phyloP scores from a whole-genome alignment of 2,329 filamentous ascomycete genomes.

The Remersonia thermophila region DNA sequence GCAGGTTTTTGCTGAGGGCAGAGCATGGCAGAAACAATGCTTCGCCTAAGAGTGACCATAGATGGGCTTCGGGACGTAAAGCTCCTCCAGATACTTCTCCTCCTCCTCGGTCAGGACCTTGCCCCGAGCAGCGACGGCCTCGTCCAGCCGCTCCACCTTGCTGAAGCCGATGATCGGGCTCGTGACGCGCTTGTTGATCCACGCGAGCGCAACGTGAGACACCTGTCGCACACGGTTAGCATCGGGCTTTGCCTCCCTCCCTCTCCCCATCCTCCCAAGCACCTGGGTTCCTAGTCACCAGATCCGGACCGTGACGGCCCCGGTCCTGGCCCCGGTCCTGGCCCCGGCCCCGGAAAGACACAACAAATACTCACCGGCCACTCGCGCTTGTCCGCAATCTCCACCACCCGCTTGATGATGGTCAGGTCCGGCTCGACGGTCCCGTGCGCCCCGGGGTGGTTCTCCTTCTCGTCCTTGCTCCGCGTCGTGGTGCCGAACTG shows the following conservation, averaged over 20 bases:
- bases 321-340: no score
- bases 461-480: constrained; percentile 24
- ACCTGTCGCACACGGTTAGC: constrained; percentile 30
- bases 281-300: no score
- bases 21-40: no score
- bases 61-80: constrained; percentile 42
- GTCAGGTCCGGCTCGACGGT: constrained; percentile 23
- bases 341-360: no score
- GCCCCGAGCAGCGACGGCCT: constrained; percentile 37
- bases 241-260: constrained; percentile 18
- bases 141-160: constrained; percentile 46
- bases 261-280: no score
- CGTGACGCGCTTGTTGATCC: constrained; percentile 41
- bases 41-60: constrained; percentile 22
- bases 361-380: constrained; percentile 17
- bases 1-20: no score
- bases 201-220: constrained; percentile 52
- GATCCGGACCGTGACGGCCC: no score
- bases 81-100: constrained; percentile 48
- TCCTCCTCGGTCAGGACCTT: constrained; percentile 45
- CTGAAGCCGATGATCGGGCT: constrained; percentile 52
- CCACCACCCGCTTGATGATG: constrained; percentile 20
- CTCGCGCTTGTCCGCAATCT: constrained; percentile 20
- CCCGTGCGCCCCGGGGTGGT: constrained; percentile 19
- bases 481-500: constrained; percentile 18